Evolutionary conservation across 2,329 filamentous ascomycete genomes (phyloP), one percentile per base, ranked within the genome.

Genomic region (Ceratocystis lukuohia): DNA sequence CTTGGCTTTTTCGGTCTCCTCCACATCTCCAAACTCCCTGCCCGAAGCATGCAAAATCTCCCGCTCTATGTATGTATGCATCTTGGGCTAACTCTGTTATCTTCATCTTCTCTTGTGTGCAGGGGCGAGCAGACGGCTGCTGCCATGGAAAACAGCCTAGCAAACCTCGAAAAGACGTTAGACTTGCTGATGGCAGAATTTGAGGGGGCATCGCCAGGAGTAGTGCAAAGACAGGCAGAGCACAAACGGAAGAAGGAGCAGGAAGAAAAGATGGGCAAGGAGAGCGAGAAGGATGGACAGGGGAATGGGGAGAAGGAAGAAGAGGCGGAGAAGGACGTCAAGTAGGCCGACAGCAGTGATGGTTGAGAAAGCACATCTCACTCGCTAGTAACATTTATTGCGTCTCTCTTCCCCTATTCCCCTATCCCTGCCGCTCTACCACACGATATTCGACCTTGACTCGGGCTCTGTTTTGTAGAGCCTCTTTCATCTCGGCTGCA

Each of bases 51-150:
- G 46, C 17, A 50, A 50, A n/a, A 20, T 6, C 22, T 5, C 22
- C 22, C 2, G 7, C 17, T 2, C 28, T 30, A 30, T 28, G 3
- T 2, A 30, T 37, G 50, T 15, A 41, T 46, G 22, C 17, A 48
- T 25, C 30, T 65, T 64, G 10, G 10, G 37, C 37, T 41, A 41
- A 41, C 37, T 12, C 37, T 12, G 37, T 41, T 41, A 4, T 41
- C 10, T 65, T 62, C 57, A 62, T 69, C 69, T 59, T 61, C 59
- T 65, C 48, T 61, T 68, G 22, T 41, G 10, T 37, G 66, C 68
- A 83, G 80, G 70, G 82, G 82, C 70, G 82, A 85, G 68, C 78
- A 82, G 70, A 75, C 82, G 3, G 82, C 82, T 53, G 72, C 78
- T 10, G 77, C 76, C 37, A 77, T 85, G 20, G 82, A 85, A 71